Evolutionary conservation across 2,329 filamentous ascomycete species (phyloP).

Genomic region (Tolypocladium capitatum): DNA sequence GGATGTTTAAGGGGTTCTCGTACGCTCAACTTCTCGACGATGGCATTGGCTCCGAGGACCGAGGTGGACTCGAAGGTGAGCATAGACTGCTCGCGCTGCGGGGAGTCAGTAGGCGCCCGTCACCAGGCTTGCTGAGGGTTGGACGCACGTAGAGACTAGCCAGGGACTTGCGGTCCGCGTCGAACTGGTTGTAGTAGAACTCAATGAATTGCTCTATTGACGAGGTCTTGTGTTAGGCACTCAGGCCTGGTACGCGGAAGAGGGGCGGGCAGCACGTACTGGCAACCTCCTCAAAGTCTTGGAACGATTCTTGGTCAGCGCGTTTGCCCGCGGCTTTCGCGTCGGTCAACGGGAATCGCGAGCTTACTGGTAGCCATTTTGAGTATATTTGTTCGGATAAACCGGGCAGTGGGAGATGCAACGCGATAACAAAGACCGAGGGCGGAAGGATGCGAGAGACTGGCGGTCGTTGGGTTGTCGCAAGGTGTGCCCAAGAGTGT

Average conservation of each 20-base stretch:
- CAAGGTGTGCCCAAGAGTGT: constrained; percentile 18
- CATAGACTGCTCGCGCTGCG: constrained; percentile 71
- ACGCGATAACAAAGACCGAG: not conserved
- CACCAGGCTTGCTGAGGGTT: not conserved
- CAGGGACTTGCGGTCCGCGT: constrained; percentile 53
- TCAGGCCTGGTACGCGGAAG: constrained; percentile 1
- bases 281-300: constrained; percentile 32
- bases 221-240: not conserved
- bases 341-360: constrained; percentile 3
- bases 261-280: constrained; percentile 22
- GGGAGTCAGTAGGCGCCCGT: constrained; percentile 2
- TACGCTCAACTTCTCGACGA: constrained; percentile 74
- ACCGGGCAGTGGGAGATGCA: not conserved
- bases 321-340: constrained; percentile 3
- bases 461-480: constrained; percentile 13
- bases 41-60: constrained; percentile 47
- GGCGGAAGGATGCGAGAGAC: not conserved
- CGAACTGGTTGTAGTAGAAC: constrained; percentile 87
- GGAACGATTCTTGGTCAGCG: constrained; percentile 7
- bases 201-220: constrained; percentile 67
- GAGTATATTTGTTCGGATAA: constrained; percentile 5
- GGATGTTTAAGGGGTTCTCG: constrained; percentile 11
- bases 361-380: constrained; percentile 21
- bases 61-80: constrained; percentile 76
- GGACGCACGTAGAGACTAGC: constrained; percentile 64